phyloP scores from a whole-genome alignment of 2,329 filamentous ascomycete species.

The Botryotinia convoluta region DNA sequence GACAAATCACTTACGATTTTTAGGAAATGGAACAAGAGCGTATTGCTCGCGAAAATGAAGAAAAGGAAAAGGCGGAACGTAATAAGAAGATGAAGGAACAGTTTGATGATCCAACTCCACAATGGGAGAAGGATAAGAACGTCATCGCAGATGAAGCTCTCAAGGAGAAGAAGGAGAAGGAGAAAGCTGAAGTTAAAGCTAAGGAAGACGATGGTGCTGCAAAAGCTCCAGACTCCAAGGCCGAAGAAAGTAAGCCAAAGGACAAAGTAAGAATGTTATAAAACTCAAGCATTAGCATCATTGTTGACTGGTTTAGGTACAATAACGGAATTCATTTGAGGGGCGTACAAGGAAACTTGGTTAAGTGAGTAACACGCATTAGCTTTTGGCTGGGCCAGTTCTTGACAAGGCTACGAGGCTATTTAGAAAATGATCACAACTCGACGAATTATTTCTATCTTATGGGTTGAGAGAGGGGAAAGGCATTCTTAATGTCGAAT shows the following conservation, averaged over 20 bases:
- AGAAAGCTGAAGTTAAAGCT: slow-evolving; percentile 20
- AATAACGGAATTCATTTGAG: slow-evolving; percentile 12
- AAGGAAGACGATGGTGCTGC: slow-evolving; percentile 9
- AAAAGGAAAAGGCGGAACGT: slow-evolving; percentile 68
- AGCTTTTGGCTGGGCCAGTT: slow-evolving; percentile 10
- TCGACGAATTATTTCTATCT: slow-evolving; percentile 3
- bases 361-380: slow-evolving; percentile 9
- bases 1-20: slow-evolving; percentile 7
- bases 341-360: slow-evolving; percentile 15
- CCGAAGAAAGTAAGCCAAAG: slow-evolving; percentile 16
- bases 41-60: slow-evolving; percentile 74
- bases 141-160: slow-evolving; percentile 68
- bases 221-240: slow-evolving; percentile 18
- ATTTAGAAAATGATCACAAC: slow-evolving; percentile 19
- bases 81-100: slow-evolving; percentile 76
- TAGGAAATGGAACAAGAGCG: slow-evolving; percentile 92
- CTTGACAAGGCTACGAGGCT: not conserved
- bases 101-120: slow-evolving; percentile 71
- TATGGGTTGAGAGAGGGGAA: not conserved
- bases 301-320: slow-evolving; percentile 13
- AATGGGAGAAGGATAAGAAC: slow-evolving; percentile 90
- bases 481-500: slow-evolving; percentile 23
- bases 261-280: slow-evolving; percentile 26
- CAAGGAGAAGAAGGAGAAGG: slow-evolving; percentile 48
- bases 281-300: no score